A percentile compares a stretch with the other conserved stretches of the same genome.
These are phyloP conservation scores for Tricholoma sp. DNA, from an alignment of 768 basidiomycete genomes.

Conservation along the genomic window DNA sequence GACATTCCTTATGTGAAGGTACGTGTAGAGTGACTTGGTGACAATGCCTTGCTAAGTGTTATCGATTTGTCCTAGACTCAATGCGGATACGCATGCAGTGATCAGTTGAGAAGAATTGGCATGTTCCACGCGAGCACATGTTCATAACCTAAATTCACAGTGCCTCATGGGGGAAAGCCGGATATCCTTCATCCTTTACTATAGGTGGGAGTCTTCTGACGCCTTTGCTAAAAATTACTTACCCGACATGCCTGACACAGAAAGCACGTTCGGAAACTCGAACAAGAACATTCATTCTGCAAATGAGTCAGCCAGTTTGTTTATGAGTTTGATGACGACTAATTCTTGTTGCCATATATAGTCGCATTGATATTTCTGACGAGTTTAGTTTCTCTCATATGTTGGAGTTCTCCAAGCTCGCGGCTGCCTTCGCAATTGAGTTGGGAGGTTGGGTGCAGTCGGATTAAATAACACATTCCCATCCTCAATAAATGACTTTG, in stretches of 20 bases:
- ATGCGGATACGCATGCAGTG: constrained; percentile 93
- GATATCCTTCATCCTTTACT: constrained; percentile 80
- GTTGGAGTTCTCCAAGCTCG: constrained; percentile 83
- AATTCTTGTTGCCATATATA: constrained; percentile 25
- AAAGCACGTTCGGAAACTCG: constrained; percentile 70
- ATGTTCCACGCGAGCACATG: constrained; percentile 25
- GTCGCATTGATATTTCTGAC: constrained; percentile 77
- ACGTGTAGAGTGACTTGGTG: constrained; percentile 8
- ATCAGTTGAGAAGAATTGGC: constrained; percentile 57
- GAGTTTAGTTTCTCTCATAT: constrained; percentile 92
- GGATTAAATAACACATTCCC: neutral
- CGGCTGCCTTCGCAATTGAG: constrained; percentile 75
- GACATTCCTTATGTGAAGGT: constrained; percentile 76
- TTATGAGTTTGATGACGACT: constrained; percentile 4
- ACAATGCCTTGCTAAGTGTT: constrained; percentile 11
- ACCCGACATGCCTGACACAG: constrained; percentile 24
- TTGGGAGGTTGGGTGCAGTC: constrained; percentile 47
- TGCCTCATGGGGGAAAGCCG: constrained; percentile 82
- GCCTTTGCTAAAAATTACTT: constrained; percentile 12
- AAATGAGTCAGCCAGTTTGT: constrained; percentile 60
- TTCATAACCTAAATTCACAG: constrained; percentile 26
- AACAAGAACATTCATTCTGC: constrained; percentile 81
- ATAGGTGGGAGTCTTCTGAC: constrained; percentile 49
- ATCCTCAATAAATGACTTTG: neutral
- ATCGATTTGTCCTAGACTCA: constrained; percentile 49